Percentiles rank a stretch among this genome's conserved stretches.
These are phyloP conservation scores for Austroboletus niveus DNA, from an alignment of 1,284 basidiomycete genomes.

Conservation along the genomic window DNA sequence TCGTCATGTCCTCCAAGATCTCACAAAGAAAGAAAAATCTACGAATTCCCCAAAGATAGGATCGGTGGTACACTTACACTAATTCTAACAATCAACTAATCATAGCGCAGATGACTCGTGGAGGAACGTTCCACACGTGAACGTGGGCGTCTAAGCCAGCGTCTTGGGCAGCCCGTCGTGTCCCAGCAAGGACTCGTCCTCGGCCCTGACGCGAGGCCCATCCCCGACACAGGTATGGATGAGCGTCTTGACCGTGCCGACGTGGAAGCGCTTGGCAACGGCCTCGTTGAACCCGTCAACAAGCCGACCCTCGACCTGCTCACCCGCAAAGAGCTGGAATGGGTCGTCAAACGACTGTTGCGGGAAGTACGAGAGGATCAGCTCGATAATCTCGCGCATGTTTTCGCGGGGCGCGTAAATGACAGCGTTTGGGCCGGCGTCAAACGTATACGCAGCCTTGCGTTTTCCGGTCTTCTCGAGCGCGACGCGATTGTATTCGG, in stretches of 20 bases:
- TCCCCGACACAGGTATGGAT: slow-evolving; percentile 93
- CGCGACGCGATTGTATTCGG: slow-evolving; percentile 91
- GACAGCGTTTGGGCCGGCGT: slow-evolving; percentile 98
- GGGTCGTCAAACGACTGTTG: slow-evolving; percentile 77
- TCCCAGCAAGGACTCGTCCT: slow-evolving; percentile 56
- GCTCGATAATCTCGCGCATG: slow-evolving; percentile 72
- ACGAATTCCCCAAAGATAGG: no score
- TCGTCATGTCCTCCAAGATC: no score
- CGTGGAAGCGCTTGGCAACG: slow-evolving; percentile 71
- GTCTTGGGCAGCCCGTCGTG: slow-evolving; percentile 56
- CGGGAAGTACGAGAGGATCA: slow-evolving; percentile 84
- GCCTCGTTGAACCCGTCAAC: slow-evolving; percentile 74
- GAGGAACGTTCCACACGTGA: neutral
- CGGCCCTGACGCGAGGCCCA: slow-evolving; percentile 69
- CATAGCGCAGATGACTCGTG: no score
- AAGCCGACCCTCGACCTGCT: slow-evolving; percentile 42
- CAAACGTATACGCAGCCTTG: slow-evolving; percentile 96
- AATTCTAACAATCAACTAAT: no score
- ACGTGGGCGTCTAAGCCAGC: slow-evolving; percentile 12
- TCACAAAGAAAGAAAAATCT: no score
- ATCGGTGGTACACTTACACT: no score
- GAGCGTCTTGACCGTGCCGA: slow-evolving; percentile 80
- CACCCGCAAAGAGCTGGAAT: slow-evolving; percentile 55
- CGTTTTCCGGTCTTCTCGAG: slow-evolving; percentile 59
- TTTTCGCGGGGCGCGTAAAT: slow-evolving; percentile 87